Evolutionary conservation across 2,329 filamentous ascomycete species (phyloP), one percentile per base, ranked within the genome.

Genomic region (Epichloe sp.): DNA sequence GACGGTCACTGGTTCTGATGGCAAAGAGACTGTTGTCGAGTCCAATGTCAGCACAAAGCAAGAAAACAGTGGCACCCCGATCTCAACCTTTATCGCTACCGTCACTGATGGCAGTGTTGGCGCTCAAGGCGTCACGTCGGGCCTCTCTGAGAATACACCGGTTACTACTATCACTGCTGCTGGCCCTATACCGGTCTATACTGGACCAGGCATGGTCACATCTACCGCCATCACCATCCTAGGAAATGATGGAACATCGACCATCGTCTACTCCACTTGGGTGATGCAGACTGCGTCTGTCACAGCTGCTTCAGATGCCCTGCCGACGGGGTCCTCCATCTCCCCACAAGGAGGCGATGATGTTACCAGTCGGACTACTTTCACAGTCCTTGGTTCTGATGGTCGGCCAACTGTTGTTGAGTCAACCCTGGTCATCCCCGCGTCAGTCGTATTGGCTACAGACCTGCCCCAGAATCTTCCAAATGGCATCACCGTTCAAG

Each of bases 381-480:
- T 54, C 44, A 68, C 64, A 14, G 54, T 66, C 43, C 56, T 60
- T 40, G 66, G 66, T 3, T 38, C 60, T n/a, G 58, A 68, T 53
- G 65, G 65, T 5, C 53, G 59, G 38, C 60, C 63, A 11, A 68
- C 66, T 10, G 57, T 66, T 11, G 53, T 68, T 19, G 62, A 68
- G 40, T 68, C 66, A 8, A 65, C 62, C 15, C 60, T 64, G 58
- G 57, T 67, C 19, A 53, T 62, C 14, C 57, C 63, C 46, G 48
- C 44, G 15, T 49, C 59, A 4, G 52, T 50, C 11, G 47, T 47
- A 40, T 42, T 50, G 43, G 36, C 45, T 23, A 51, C 52, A n/a
- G 57, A 55, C 11, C 41, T 44, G 19, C 45, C 49, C 41, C 55
- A 54, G 21, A 51, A 52, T 12, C 48, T 48, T 14, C 50, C 54